Conservation (phyloP, 306 rosid species). For the Pueraria montana region DNA sequence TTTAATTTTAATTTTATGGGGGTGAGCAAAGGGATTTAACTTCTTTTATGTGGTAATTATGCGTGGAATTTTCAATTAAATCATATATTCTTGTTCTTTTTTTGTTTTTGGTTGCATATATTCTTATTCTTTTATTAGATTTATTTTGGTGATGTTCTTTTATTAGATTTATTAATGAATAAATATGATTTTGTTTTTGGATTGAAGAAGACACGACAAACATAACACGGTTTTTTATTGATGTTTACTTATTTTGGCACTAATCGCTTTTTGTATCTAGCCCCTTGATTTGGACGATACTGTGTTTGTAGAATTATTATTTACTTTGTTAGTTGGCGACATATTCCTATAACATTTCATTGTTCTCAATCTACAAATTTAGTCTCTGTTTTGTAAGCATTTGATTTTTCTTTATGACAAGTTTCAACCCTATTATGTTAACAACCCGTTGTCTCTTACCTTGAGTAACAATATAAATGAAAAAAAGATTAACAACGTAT, state of each 20-base stretch:
- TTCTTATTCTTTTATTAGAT: conserved; percentile 20
- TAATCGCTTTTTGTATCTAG: conserved; percentile 27
- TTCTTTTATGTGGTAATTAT: background rate
- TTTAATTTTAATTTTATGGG: background rate
- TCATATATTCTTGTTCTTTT: background rate
- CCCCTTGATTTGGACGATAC: conserved; percentile 33
- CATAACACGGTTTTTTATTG: conserved; percentile 20
- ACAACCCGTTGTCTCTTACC: background rate
- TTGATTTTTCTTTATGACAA: background rate
- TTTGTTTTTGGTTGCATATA: background rate
- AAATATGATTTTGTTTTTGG: background rate
- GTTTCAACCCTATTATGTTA: background rate
- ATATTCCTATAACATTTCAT: conserved; percentile 2
- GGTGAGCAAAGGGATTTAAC: background rate
- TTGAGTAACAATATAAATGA: background rate
- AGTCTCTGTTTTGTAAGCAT: background rate
- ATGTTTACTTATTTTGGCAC: conserved; percentile 27
- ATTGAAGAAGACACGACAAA: conserved; percentile 32
- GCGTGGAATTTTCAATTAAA: background rate
- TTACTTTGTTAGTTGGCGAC: conserved; percentile 5
- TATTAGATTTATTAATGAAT: conserved; percentile 22
- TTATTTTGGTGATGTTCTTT: conserved; percentile 32
- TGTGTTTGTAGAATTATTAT: background rate
- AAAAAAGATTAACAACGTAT: background rate
- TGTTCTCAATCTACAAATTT: background rate